Evolutionary conservation across 192 early-diverging fungal species (phyloP).

Genomic region (Coemansia nantahalensis): DNA sequence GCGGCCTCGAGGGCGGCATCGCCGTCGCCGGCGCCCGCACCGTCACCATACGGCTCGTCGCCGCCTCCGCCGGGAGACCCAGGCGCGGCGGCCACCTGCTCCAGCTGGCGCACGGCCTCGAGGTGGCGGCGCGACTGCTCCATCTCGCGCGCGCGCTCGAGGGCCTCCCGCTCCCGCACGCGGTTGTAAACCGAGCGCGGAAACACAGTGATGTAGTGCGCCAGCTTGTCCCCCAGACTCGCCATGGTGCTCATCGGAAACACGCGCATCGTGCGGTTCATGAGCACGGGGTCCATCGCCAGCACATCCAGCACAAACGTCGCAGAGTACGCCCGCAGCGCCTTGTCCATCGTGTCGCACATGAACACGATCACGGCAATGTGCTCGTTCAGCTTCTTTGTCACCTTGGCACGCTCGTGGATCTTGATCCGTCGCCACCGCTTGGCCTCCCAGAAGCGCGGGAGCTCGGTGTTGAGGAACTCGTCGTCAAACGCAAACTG

Average conservation of each 20-base stretch:
- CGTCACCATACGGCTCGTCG: background rate
- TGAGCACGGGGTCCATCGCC: slow-evolving; percentile 36
- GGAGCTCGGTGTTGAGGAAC: slow-evolving; percentile 27
- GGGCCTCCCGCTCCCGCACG: slow-evolving; percentile 15
- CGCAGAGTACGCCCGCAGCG: slow-evolving; percentile 28
- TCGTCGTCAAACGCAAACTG: slow-evolving; percentile 24
- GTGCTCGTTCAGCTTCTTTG: slow-evolving; percentile 20
- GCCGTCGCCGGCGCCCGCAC: background rate
- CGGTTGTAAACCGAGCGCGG: slow-evolving; percentile 40
- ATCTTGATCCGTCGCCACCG: slow-evolving; percentile 21
- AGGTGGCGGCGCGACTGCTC: slow-evolving; percentile 28
- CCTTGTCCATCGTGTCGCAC: slow-evolving; percentile 18
- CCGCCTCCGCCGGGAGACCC: no score
- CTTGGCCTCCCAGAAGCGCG: slow-evolving; percentile 14
- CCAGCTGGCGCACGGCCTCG: slow-evolving; percentile 23
- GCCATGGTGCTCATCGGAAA: slow-evolving; percentile 29
- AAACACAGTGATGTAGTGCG: slow-evolving; percentile 30
- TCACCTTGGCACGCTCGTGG: slow-evolving; percentile 1
- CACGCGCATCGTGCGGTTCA: slow-evolving; percentile 26
- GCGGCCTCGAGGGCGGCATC: no score
- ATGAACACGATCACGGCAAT: slow-evolving; percentile 33
- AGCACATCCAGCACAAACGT: slow-evolving; percentile 24
- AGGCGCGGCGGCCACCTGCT: no score
- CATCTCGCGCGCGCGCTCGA: slow-evolving; percentile 24
- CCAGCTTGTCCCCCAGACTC: slow-evolving; percentile 27